Evolutionary conservation across 768 basidiomycete species (phyloP).

Genomic region (Cystobasidium ongulense): DNA sequence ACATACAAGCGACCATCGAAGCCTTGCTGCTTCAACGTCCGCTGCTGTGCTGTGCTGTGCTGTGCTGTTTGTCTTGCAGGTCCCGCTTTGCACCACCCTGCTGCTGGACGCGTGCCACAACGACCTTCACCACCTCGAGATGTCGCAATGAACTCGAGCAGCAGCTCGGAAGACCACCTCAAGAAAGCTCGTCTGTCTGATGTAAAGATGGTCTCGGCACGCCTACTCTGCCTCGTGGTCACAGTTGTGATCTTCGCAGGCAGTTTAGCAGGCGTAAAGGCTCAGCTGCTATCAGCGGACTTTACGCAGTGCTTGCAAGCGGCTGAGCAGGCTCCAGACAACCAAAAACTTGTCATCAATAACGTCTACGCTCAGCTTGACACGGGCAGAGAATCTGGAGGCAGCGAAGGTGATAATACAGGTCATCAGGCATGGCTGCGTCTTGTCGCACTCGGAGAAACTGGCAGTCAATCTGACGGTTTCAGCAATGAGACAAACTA

Average conservation of each 20-base stretch:
- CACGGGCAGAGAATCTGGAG: neutral
- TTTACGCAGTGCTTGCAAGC: conserved; percentile 13
- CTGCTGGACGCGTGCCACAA: neutral
- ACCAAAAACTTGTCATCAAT: conserved; percentile 17
- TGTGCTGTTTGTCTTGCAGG: no score
- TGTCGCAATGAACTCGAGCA: neutral
- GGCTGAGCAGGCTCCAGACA: neutral
- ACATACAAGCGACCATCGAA: no score
- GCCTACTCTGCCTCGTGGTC: neutral
- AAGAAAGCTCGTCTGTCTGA: neutral
- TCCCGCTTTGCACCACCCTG: no score
- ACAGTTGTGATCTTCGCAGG: neutral
- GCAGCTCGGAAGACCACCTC: neutral
- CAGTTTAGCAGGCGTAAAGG: neutral
- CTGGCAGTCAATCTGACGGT: conserved; percentile 7
- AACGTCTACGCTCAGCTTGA: conserved; percentile 26
- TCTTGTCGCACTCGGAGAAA: conserved; percentile 12
- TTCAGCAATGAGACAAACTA: conserved; percentile 25
- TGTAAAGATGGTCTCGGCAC: neutral
- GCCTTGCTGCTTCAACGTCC: no score
- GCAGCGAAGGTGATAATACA: neutral
- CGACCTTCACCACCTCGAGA: no score
- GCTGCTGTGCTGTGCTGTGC: no score
- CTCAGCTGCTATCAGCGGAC: conserved; percentile 4
- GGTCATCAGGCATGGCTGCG: conserved; percentile 12